Percentiles rank a stretch among this genome's conserved stretches.
These are phyloP conservation scores for Penicillium tannophilum DNA, from an alignment of 495 filamentous ascomycete genomes.

Conservation along the genomic window DNA sequence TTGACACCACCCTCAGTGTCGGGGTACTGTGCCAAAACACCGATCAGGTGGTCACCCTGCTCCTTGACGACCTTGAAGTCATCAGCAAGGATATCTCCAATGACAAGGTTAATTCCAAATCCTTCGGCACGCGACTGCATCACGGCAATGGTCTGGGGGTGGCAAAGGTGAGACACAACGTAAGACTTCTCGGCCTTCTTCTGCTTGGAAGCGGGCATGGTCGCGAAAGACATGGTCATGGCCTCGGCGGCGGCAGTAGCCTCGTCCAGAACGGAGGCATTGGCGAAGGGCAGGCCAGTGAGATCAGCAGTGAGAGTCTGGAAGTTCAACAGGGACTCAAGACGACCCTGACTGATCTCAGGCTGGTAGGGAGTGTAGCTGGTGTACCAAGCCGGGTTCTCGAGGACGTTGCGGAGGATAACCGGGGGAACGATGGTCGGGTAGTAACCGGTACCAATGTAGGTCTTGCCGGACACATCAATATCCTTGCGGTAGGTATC, in stretches of 20 bases:
- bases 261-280: conserved; percentile 93
- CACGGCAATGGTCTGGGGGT: conserved; percentile 89
- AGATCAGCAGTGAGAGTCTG: conserved; percentile 93
- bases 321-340: conserved; percentile 95
- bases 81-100: conserved; percentile 69
- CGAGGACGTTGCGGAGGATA: conserved; percentile 91
- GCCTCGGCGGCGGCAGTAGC: conserved; percentile 94
- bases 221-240: conserved; percentile 91
- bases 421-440: conserved; percentile 85
- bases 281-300: conserved; percentile 85
- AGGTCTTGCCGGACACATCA: conserved; percentile 57
- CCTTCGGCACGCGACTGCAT: conserved; percentile 88
- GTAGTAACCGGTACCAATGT: conserved; percentile 89
- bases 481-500: conserved; percentile 65
- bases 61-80: conserved; percentile 65
- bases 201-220: conserved; percentile 68
- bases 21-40: conserved; percentile 93
- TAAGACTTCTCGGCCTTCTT: conserved; percentile 78
- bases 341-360: conserved; percentile 92
- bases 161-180: conserved; percentile 79
- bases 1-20: conserved; percentile 83
- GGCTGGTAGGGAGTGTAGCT: conserved; percentile 99
- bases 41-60: conserved; percentile 81
- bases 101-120: conserved; percentile 80
- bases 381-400: conserved; percentile 97